phyloP scores from a whole-genome alignment of 1,139 yeast genomes.

The Sugiyamaella paludigena region DNA sequence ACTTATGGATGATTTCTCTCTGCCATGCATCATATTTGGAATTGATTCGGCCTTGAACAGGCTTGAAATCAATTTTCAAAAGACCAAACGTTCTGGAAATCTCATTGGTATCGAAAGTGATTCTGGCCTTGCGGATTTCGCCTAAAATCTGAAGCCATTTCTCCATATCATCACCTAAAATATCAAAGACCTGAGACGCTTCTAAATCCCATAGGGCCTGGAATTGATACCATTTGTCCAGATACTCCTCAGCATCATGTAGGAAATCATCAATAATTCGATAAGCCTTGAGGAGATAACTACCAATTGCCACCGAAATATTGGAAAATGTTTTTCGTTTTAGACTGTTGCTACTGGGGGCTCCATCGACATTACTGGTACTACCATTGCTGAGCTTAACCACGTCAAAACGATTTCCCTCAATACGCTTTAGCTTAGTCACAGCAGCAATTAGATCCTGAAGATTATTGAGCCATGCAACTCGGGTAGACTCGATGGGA shows the following conservation, averaged over 20 bases:
- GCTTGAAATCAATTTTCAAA: conserved; percentile 46
- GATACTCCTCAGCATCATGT: conserved; percentile 39
- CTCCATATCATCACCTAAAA: conserved; percentile 41
- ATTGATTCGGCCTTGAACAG: conserved; percentile 54
- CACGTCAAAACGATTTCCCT: conserved; percentile 35
- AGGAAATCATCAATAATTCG: conserved; percentile 28
- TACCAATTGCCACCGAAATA: conserved; percentile 21
- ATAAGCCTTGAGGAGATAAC: conserved; percentile 24
- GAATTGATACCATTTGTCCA: conserved; percentile 53
- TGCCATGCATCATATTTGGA: conserved; percentile 62
- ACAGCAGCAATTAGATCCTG: conserved; percentile 34
- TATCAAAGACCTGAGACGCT: conserved; percentile 36
- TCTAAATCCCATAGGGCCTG: conserved; percentile 61
- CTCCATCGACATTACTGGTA: background rate
- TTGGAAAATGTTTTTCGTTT: conserved; percentile 19
- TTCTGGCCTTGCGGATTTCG: conserved; percentile 48
- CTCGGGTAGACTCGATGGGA: conserved; percentile 41
- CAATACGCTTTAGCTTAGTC: conserved; percentile 29
- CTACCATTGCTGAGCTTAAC: conserved; percentile 14
- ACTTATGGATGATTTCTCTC: conserved; percentile 45
- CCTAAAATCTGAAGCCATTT: conserved; percentile 51
- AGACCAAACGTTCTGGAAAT: conserved; percentile 43
- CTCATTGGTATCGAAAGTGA: conserved; percentile 53
- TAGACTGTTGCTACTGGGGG: background rate
- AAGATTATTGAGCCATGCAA: conserved; percentile 33